Conservation (phyloP, 306 rosid species). For the Lupinus albus region DNA sequence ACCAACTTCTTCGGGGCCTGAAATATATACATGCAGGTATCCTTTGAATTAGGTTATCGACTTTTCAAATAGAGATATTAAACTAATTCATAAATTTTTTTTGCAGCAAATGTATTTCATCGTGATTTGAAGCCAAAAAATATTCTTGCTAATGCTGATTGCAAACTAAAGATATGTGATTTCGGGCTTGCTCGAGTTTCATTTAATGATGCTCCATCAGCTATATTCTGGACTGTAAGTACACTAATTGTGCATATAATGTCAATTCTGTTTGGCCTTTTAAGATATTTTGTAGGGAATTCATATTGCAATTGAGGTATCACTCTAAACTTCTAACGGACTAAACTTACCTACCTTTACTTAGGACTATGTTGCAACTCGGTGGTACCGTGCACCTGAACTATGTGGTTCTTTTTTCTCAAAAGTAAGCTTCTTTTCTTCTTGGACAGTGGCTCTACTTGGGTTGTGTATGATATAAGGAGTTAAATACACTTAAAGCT, state of each 20-base stretch:
- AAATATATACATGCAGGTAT: conserved; percentile 88
- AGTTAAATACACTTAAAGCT: no score
- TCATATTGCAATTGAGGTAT: conserved; percentile 7
- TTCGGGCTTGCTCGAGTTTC: conserved; percentile 99
- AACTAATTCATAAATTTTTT: conserved; percentile 1
- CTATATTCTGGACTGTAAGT: conserved; percentile 98
- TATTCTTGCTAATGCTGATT: conserved; percentile 96
- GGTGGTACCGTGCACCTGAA: conserved; percentile 99
- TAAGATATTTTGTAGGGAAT: conserved; percentile 24
- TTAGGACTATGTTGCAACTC: conserved; percentile 97
- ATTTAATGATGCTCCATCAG: conserved; percentile 91
- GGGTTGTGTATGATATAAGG: conserved; percentile 3
- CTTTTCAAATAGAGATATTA: conserved; percentile 19
- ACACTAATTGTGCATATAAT: conserved; percentile 26
- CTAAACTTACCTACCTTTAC: conserved; percentile 38
- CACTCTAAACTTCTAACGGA: conserved; percentile 36
- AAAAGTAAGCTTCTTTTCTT: conserved; percentile 61
- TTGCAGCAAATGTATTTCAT: conserved; percentile 93
- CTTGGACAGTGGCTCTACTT: conserved; percentile 13
- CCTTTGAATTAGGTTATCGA: conserved; percentile 19
- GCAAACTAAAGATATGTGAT: conserved; percentile 96
- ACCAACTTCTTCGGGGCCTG: conserved; percentile 94
- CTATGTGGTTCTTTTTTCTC: conserved; percentile 98
- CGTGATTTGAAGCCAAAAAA: conserved; percentile 98
- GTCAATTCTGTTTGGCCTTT: conserved; percentile 16